Percentiles rank a stretch among this genome's conserved stretches.
Conservation (phyloP, 2,329 filamentous ascomycete species). For the Botryotinia globosa region DNA sequence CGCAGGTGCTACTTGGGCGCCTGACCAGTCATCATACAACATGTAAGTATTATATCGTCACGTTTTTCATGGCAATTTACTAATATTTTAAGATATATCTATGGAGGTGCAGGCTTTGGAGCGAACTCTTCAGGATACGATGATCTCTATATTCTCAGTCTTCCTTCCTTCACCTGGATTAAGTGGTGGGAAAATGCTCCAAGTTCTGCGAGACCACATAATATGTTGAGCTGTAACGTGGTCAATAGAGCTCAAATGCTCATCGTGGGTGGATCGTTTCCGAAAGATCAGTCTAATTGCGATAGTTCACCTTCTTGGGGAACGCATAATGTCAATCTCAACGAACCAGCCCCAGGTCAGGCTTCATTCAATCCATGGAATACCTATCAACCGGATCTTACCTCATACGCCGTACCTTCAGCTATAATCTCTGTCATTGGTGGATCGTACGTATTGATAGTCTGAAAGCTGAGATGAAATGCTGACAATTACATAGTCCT, state of each 20-base stretch:
- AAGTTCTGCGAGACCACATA: conserved; percentile 44
- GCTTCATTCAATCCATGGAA: conserved; percentile 46
- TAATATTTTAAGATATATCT: conserved; percentile 51
- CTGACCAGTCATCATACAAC: conserved; percentile 61
- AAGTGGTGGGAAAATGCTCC: conserved; percentile 46
- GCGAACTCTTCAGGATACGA: conserved; percentile 52
- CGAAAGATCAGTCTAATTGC: conserved; percentile 46
- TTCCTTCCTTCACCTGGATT: conserved; percentile 64
- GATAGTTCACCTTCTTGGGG: conserved; percentile 54
- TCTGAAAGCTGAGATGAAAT: background rate
- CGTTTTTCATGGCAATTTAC: conserved; percentile 6
- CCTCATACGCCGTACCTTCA: conserved; percentile 53
- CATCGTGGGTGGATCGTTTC: conserved; percentile 59
- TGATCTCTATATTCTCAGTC: conserved; percentile 59
- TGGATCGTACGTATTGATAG: conserved; percentile 39
- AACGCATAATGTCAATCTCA: conserved; percentile 55
- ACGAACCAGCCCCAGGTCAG: conserved; percentile 48
- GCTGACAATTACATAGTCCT: conserved; percentile 33
- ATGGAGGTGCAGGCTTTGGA: conserved; percentile 54
- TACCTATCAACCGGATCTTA: conserved; percentile 49
- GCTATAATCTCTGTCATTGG: conserved; percentile 51
- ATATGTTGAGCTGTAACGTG: conserved; percentile 54
- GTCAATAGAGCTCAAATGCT: conserved; percentile 58
- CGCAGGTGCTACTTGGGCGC: conserved; percentile 57
- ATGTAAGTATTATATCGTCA: conserved; percentile 46